Evolutionary conservation across 208 protist genomes (phyloP).

Genomic region (Trypanosoma cruzi): DNA sequence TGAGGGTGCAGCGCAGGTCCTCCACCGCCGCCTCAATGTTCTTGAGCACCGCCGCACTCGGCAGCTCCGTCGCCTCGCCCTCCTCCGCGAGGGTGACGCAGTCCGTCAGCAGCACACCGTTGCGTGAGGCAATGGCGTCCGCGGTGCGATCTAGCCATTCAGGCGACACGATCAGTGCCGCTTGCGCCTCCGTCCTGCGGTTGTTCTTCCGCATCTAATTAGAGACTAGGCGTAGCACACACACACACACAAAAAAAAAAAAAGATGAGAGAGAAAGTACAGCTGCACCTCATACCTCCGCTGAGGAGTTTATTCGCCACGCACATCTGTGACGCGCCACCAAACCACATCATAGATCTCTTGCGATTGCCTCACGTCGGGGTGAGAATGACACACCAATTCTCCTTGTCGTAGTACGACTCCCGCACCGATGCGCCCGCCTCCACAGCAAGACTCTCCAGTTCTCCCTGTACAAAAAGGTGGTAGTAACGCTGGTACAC

Average conservation of each 20-base stretch:
- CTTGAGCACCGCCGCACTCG: not conserved
- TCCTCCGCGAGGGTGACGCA: slow-evolving; percentile 38
- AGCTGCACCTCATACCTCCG: not conserved
- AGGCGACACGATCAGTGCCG: slow-evolving; percentile 13
- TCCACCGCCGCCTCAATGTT: slow-evolving; percentile 21
- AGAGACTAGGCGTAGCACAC: not conserved
- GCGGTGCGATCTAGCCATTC: slow-evolving; percentile 34
- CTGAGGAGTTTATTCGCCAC: too few species aligned
- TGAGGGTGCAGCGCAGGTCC: slow-evolving; percentile 11
- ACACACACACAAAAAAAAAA: not conserved
- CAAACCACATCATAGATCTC: not conserved
- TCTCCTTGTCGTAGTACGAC: slow-evolving; percentile 90
- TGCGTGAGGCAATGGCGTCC: slow-evolving; percentile 38
- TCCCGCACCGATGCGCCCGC: slow-evolving; percentile 35
- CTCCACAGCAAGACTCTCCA: slow-evolving; percentile 58
- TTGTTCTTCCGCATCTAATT: slow-evolving; percentile 1
- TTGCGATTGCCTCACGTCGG: not conserved
- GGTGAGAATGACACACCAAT: slow-evolving; percentile 82
- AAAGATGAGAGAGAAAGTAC: not conserved
- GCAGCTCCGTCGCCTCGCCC: slow-evolving; percentile 35
- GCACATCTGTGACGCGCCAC: not conserved
- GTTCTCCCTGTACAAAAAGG: slow-evolving; percentile 76
- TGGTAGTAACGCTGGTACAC: slow-evolving; percentile 87
- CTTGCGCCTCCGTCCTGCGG: not conserved
- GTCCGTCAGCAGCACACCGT: slow-evolving; percentile 54